Evolutionary conservation across 169 alveolate genomes (phyloP), one percentile per base, ranked within the genome.

Genomic region (Eimeria praecox): DNA sequence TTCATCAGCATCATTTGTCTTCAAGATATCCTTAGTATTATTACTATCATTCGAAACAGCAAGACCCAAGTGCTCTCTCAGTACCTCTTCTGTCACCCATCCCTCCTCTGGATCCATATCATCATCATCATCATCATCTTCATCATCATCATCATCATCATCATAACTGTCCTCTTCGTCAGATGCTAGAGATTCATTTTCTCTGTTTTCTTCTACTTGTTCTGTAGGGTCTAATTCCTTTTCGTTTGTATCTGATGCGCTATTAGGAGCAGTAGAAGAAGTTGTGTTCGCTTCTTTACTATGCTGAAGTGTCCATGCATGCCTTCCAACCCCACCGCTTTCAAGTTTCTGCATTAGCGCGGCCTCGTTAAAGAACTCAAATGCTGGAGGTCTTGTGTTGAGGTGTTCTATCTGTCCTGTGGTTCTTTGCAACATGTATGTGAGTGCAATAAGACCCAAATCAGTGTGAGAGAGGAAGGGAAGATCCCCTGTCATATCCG

Each of bases 401-500:
- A 95, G 95, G 38, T 56, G 52, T 49, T 77, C 42, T 18, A 69
- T 42, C 40, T 91, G 38, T 3, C 97, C 97, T 44, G 95, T 95
- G 2, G 90, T 90, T 66, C 96, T 16, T 59, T 91, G 95, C 62
- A 95, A 85, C 97, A 95, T 95, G 91, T 78, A 91, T 20, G 97
- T 95, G 24, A 95, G 96, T 46, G 97, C 97, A 82, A 95, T 82
- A n/a, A 95, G 77, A 22, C 89, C 93, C 38, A 95, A 27, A 64
- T 95, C 97, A 24, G 96, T 95, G 35, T 18, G 42, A 24, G 94
- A 73, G 42, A 95, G 96, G 35, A 46, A 49, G 18, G 92, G 92
- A 52, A 90, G 56, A 56, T 95, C 97, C 1, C 97, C 97, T 1
- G 97, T 92, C 90, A 82, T 75, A 24, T 33, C 77, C 3, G 97